Base-by-base conservation (phyloP, 2,329 filamentous ascomycete species). In the Tolypocladium ophioglossoides region DNA sequence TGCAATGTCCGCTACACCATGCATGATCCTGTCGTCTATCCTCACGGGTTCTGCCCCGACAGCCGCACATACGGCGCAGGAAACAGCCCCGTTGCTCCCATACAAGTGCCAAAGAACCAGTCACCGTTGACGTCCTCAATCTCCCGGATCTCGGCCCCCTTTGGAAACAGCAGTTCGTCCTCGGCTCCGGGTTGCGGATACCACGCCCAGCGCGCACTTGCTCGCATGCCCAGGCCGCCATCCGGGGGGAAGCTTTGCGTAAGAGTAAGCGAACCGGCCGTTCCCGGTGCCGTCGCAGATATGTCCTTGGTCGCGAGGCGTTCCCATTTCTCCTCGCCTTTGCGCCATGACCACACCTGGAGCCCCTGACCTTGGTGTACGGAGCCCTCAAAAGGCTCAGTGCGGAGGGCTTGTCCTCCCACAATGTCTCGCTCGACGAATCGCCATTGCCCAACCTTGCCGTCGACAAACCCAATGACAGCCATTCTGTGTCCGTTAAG, bases 51-150 rank as follows among this genome's bases (percentile, higher is more conserved):
- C 53, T 47, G 38, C n/a, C 52, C 55, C 49, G 34, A 30, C 37
- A 83, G 64, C 59, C 74, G 74, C 30, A 91, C 87, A 75, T 92
- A 92, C 9, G 82, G 80, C 8, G 85, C 84, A 5, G 91, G 91
- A 65, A 96, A 95, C 59, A 96, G 63, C 0, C 90, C 91, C 61
- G 82, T 84, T 27, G 72, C 74, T 0, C 90, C 91, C 72, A 90
- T 91, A 74, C 95, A 96, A 32, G 84, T 83, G 0, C 92, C 92
- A 72, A 86, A 87, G 64, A 80, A 91, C 91, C 91, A 97, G 67
- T 96, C 91, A 20, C 86, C 88, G 67, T 96, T 96, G 50, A 95
- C 83, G 68, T 94, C 87, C 66, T 92, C 86, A 39, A 87, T 83
- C 72, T 97, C 92, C 8, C 79, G 78, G 16, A 97, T 80, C 68